Percentiles rank a stretch among this genome's conserved stretches.
These are phyloP conservation scores for Drechmeria coniospora DNA, from an alignment of 2,329 filamentous ascomycete genomes.

Conservation along the genomic window DNA sequence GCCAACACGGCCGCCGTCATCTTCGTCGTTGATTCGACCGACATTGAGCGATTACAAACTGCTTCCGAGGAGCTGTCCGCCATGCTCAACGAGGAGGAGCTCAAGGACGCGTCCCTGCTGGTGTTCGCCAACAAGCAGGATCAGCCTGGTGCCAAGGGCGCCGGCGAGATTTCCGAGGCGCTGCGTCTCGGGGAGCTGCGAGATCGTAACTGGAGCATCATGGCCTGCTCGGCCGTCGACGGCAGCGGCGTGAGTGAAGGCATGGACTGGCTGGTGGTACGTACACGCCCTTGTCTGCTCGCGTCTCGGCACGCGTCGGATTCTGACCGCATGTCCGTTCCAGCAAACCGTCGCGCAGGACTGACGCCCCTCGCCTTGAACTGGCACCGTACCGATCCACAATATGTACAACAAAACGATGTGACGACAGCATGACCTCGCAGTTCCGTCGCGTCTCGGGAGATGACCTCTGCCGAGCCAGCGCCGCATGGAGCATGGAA, in stretches of 20 bases:
- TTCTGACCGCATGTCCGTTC: constrained; percentile 3
- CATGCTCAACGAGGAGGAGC: constrained; percentile 95
- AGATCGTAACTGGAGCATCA: constrained; percentile 98
- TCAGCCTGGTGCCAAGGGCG: constrained; percentile 89
- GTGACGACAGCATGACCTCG: constrained; percentile 14
- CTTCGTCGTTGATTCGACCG: constrained; percentile 95
- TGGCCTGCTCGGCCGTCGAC: constrained; percentile 92
- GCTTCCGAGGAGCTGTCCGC: constrained; percentile 83
- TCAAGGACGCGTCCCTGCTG: constrained; percentile 78
- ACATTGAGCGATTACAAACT: constrained; percentile 87
- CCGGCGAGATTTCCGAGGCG: constrained; percentile 91
- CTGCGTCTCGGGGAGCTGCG: constrained; percentile 78
- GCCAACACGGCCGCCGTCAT: constrained; percentile 96
- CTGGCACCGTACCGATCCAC: constrained; percentile 7
- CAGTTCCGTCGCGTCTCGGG: constrained; percentile 13
- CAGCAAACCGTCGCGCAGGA: constrained; percentile 23
- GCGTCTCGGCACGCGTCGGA: background rate
- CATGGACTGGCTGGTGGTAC: constrained; percentile 96
- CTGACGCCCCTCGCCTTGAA: constrained; percentile 7
- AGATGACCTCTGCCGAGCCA: too few species aligned
- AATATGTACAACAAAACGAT: constrained; percentile 17
- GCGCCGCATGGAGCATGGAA: constrained; percentile 9
- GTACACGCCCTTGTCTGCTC: constrained; percentile 12
- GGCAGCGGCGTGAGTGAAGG: constrained; percentile 89
- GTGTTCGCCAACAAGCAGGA: constrained; percentile 99